Evolutionary conservation across 1,284 basidiomycete species (phyloP), one percentile per base, ranked within the genome.

Genomic region (Calocybe gambosa): DNA sequence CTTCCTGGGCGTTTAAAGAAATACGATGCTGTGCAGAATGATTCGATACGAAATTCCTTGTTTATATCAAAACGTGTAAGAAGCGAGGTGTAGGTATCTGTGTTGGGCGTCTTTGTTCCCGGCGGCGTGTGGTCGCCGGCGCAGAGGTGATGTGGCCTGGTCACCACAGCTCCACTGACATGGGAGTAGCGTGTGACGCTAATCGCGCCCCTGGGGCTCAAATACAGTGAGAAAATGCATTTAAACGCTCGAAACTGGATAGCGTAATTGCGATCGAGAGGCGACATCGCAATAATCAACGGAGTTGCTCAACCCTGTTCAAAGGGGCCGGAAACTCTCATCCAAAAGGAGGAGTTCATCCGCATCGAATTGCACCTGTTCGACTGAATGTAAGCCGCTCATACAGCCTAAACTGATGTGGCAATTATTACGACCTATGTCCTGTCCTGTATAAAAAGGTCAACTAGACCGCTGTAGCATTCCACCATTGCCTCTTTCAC

Each of bases 351-450:
- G 49, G 50, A 53, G 41, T 42, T 38, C 37, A 47, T 35, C 35
- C 31, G 44, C 43, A 37, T 46, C 49, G 45, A 57, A 47, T 46
- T 44, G 51, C 33, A 46, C 35, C 50, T 35, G 46, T 51, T 46
- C 42, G 45, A 43, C 29, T 42, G 28, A 35, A 46, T 23, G 21
- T 23, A 43, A 45, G 25, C 47, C 42, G 48, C 49, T 44, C 47
- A 50, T 46, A 49, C 46, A 48, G 46, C 50, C 50, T 52, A 50
- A 56, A 54, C 53, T 50, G 57, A 58, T 58, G 53, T 52, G 52
- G 46, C 53, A 46, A 50, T 49, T 47, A 50, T 55, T 29, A 29
- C 28, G 42, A 36, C 33, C 33, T 25, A n/a, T 37, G 45, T 25
- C 40, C 47, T 47, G 29, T 42, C 19, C 34, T 57, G 54, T 57